These are phyloP conservation scores for Letharia lupina DNA, from an alignment of 495 filamentous ascomycete genomes.

Conservation along the genomic window DNA sequence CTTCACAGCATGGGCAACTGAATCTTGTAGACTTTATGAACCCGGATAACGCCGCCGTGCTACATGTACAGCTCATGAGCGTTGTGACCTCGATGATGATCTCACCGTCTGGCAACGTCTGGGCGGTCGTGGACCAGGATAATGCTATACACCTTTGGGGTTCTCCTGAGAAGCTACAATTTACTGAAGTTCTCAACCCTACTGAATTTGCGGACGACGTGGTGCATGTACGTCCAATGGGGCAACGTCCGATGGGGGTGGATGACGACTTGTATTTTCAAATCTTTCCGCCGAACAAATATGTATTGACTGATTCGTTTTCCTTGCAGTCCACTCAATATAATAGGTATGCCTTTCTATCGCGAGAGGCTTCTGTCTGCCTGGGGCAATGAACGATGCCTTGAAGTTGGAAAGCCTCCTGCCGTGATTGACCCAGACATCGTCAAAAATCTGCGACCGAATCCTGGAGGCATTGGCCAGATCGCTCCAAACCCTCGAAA, in stretches of 20 bases:
- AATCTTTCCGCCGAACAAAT: neutral
- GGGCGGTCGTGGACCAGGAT: slow-evolving; percentile 72
- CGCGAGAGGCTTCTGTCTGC: slow-evolving; percentile 77
- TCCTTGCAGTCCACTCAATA: slow-evolving; percentile 59
- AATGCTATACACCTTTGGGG: slow-evolving; percentile 84
- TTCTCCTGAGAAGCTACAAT: slow-evolving; percentile 78
- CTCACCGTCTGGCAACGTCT: slow-evolving; percentile 81
- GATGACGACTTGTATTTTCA: slow-evolving; percentile 55
- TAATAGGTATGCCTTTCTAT: slow-evolving; percentile 88
- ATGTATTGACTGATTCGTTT: slow-evolving; percentile 14
- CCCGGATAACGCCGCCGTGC: slow-evolving; percentile 77
- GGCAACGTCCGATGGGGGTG: slow-evolving; percentile 52
- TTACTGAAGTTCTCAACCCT: slow-evolving; percentile 73
- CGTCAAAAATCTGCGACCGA: slow-evolving; percentile 55
- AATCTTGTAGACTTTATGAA: slow-evolving; percentile 96
- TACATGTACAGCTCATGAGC: slow-evolving; percentile 67
- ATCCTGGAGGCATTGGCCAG: slow-evolving; percentile 51
- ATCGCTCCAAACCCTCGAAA: slow-evolving; percentile 73
- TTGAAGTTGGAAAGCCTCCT: slow-evolving; percentile 76
- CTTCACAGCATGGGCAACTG: slow-evolving; percentile 81
- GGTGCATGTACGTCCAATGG: slow-evolving; percentile 41
- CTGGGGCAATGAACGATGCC: slow-evolving; percentile 76
- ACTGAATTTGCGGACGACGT: slow-evolving; percentile 66
- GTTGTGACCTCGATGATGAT: slow-evolving; percentile 73
- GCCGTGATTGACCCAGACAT: slow-evolving; percentile 65